phyloP scores from a whole-genome alignment of 225 moss, liverwort and hornwort genomes.

The Antitrichia curtipendula region DNA sequence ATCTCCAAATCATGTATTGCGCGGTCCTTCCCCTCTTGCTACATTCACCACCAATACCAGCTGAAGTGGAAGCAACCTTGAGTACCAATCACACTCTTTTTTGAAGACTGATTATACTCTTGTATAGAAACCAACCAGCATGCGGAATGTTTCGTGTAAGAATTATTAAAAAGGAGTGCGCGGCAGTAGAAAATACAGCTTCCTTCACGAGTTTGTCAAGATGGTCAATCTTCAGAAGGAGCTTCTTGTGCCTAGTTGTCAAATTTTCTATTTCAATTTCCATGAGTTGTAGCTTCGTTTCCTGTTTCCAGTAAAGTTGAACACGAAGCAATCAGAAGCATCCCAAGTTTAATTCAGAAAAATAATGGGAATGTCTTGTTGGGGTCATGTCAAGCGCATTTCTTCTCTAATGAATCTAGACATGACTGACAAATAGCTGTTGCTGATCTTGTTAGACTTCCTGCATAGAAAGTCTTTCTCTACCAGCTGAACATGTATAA shows the following conservation, averaged over 20 bases:
- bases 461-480: no score
- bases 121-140: background rate
- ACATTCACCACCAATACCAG: slow-evolving; percentile 11
- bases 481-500: no score
- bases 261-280: slow-evolving; percentile 5
- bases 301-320: background rate
- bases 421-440: no score
- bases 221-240: slow-evolving; percentile 28
- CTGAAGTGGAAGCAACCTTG: background rate
- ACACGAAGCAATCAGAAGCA: background rate
- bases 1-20: slow-evolving; percentile 16
- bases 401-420: no score
- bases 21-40: slow-evolving; percentile 38
- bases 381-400: no score
- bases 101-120: background rate
- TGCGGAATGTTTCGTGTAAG: background rate
- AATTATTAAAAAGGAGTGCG: background rate
- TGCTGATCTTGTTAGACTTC: no score
- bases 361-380: no score
- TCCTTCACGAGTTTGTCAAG: slow-evolving; percentile 18
- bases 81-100: background rate
- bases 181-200: background rate
- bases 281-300: slow-evolving; percentile 9
- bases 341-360: background rate
- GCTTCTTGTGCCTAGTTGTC: slow-evolving; percentile 24